Evolutionary conservation across 2,329 filamentous ascomycete species (phyloP), one percentile per base, ranked within the genome.

Genomic region (Cordyceps fumosorosea): DNA sequence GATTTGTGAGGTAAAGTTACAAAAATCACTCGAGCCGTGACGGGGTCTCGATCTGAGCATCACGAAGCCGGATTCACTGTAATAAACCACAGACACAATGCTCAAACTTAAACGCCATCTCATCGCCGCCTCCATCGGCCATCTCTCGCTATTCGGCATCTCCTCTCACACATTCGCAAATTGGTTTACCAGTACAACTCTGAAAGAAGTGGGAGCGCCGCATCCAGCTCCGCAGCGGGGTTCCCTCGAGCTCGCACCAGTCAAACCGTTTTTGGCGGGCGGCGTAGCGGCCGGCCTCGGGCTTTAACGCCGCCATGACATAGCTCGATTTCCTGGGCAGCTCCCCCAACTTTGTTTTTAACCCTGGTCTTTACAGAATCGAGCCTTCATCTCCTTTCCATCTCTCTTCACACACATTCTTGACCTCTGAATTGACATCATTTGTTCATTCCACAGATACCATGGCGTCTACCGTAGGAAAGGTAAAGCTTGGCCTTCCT

Each of bases 391-490:
- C 34, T 24, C 47, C 12, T 22, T 14, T 29, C 22, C 22, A 40
- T 22, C 16, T 47, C 16, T n/a, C 24, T 11, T 29, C 50, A 22
- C 8, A 18, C 29, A 24, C 8, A n/a, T 48, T 6, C 22, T 22
- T 52, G 22, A 51, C 37, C n/a, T 14, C n/a, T 26, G 56, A 10
- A 60, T 51, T 7, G 5, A 29, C 29, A 29, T 7, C 3, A 29
- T 5, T 29, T 7, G 1, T 7, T 29, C 29, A 29, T 29, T 6
- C 8, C 29, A 29, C 29, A 47, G 18, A 20, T 14, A 74, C 64
- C 66, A 81, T 82, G 80, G 77, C 79, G 70, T 78, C 77, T 65
- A 83, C 81, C 56, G 78, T 73, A 67, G 81, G 81, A 73, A 80
- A 83, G 79, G 81, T 83, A 70, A 37, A 32, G 10, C 12, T 44